A percentile compares a stretch with the other conserved stretches of the same genome.
Evolutionary conservation across 2,329 filamentous ascomycete genomes (phyloP).

Genomic region (Arthroderma uncinatum): DNA sequence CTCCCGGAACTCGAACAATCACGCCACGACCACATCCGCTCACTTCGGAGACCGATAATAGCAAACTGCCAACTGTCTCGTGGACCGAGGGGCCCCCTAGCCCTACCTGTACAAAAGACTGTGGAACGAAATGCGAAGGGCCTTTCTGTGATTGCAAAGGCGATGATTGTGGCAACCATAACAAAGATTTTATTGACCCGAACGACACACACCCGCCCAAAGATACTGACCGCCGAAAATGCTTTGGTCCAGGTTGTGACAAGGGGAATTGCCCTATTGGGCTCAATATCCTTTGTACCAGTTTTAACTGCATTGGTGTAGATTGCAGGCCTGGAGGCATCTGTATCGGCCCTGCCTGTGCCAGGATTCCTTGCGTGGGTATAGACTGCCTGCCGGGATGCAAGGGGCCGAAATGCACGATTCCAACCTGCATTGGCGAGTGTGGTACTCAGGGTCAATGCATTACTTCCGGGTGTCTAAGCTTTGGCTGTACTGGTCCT

Average conservation of each 20-base stretch:
- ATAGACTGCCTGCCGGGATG: neutral
- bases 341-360: slow-evolving; percentile 4
- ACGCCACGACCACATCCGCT: slow-evolving; percentile 6
- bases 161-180: neutral
- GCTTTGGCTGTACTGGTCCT: slow-evolving; percentile 4
- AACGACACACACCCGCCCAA: slow-evolving; percentile 1
- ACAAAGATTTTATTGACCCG: slow-evolving; percentile 6
- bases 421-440: neutral
- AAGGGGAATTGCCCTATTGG: slow-evolving; percentile 5
- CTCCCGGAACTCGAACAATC: slow-evolving; percentile 6
- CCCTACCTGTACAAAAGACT: slow-evolving; percentile 1
- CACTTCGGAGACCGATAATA: neutral
- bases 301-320: slow-evolving; percentile 5
- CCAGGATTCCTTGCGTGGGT: neutral
- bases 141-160: slow-evolving; percentile 3
- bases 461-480: neutral
- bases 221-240: neutral
- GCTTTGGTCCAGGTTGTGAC: neutral
- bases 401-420: neutral
- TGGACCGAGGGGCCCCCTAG: slow-evolving; percentile 5
- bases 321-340: slow-evolving; percentile 6
- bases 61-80: neutral
- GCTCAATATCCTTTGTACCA: neutral
- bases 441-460: neutral
- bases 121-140: slow-evolving; percentile 7